A percentile compares a stretch with the other conserved stretches of the same genome.
Evolutionary conservation across 805 yeast species (phyloP).

Genomic region (Myxozyma mucilagina): DNA sequence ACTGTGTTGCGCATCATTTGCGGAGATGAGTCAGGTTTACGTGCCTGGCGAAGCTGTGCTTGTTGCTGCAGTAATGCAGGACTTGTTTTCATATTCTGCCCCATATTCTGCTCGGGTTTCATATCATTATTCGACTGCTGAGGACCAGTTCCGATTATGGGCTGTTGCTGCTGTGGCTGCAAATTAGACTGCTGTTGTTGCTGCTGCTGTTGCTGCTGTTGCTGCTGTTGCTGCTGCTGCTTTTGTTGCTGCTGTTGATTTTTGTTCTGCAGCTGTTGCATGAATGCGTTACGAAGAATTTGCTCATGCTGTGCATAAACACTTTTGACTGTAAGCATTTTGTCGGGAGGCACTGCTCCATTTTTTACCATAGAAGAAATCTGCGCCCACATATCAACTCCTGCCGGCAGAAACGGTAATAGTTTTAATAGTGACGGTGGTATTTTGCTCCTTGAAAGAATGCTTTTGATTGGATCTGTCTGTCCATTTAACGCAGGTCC

Average conservation of each 20-base stretch:
- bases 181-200: background rate
- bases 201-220: slow-evolving; percentile 10
- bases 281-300: slow-evolving; percentile 29
- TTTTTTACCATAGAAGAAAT: slow-evolving; percentile 63
- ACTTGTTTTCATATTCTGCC: background rate
- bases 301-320: slow-evolving; percentile 52
- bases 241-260: slow-evolving; percentile 21
- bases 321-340: slow-evolving; percentile 60
- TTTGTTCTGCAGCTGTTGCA: slow-evolving; percentile 11
- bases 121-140: background rate
- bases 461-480: slow-evolving; percentile 25
- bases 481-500: background rate
- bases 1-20: slow-evolving; percentile 7
- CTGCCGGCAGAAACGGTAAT: slow-evolving; percentile 76
- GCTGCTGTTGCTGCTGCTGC: slow-evolving; percentile 12
- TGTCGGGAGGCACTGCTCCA: slow-evolving; percentile 58
- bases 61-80: slow-evolving; percentile 10
- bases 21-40: slow-evolving; percentile 7
- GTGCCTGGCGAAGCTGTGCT: slow-evolving; percentile 13
- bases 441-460: slow-evolving; percentile 64
- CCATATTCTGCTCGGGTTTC: background rate
- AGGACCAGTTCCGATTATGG: background rate
- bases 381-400: slow-evolving; percentile 78
- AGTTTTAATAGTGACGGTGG: slow-evolving; percentile 65
- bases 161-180: too few species aligned